Conservation (phyloP, 345 rosid species). For the Eucalyptus grandis region DNA sequence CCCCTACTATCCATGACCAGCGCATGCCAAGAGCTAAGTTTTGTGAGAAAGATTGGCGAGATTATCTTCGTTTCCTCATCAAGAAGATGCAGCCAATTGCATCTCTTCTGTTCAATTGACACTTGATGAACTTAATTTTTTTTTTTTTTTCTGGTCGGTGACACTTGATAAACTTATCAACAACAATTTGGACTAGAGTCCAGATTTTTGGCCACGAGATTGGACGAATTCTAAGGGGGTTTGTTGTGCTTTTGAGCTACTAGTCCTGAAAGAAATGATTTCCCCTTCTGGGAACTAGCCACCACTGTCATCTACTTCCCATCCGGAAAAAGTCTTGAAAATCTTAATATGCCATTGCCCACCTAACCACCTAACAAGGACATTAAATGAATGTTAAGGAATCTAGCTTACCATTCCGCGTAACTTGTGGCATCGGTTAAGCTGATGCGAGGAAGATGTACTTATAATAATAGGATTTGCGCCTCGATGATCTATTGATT, state of each 20-base stretch:
- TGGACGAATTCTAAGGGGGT: background rate
- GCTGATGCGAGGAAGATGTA: background rate
- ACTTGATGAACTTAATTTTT: background rate
- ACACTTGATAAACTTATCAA: background rate
- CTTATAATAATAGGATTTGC: background rate
- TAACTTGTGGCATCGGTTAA: background rate
- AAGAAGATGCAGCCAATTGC: background rate
- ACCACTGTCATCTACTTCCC: background rate
- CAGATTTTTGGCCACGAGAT: background rate
- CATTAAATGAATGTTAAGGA: background rate
- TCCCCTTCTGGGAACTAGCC: background rate
- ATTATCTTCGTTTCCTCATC: background rate
- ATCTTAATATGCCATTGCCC: background rate
- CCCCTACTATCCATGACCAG: background rate
- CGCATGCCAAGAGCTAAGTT: background rate
- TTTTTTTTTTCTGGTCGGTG: background rate
- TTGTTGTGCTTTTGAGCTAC: background rate
- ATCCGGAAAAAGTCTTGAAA: background rate
- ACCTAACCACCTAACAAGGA: background rate
- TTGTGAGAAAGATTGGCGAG: background rate
- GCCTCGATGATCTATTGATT: background rate
- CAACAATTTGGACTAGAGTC: background rate
- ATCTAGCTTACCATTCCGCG: background rate
- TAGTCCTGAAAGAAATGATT: background rate
- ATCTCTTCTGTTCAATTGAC: background rate